phyloP scores from a whole-genome alignment of 352 stramenopile genomes.

The Globisporangium takayamanum region DNA sequence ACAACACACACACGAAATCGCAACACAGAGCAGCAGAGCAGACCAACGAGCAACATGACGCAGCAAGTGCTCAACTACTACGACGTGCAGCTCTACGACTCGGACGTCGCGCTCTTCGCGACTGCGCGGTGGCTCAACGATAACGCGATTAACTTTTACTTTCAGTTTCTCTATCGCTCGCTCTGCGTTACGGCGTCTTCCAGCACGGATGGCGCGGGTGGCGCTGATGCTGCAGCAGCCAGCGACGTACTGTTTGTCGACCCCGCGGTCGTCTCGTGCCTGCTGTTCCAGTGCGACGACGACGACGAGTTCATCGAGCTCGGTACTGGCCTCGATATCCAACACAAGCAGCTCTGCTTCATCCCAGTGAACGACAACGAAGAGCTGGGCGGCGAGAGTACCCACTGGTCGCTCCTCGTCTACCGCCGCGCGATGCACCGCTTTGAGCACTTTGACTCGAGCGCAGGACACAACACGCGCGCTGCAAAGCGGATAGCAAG shows the following conservation, averaged over 20 bases:
- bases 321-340: constrained; percentile 33
- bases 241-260: constrained; percentile 59
- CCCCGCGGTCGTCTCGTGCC: constrained; percentile 69
- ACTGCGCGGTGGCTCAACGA: constrained; percentile 73
- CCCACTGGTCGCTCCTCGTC: constrained; percentile 74
- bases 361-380: constrained; percentile 72
- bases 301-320: constrained; percentile 69
- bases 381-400: constrained; percentile 42
- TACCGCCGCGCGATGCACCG: constrained; percentile 18
- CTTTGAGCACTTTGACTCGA: constrained; percentile 76
- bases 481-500: constrained; percentile 33
- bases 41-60: constrained; percentile 16
- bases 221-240: background rate
- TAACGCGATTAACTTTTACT: constrained; percentile 81
- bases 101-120: constrained; percentile 67
- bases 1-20: background rate
- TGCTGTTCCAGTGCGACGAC: constrained; percentile 80
- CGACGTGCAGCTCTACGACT: constrained; percentile 77
- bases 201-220: too few species aligned
- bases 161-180: constrained; percentile 57
- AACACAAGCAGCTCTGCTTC: constrained; percentile 34
- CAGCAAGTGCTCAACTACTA: constrained; percentile 69
- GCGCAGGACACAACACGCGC: constrained; percentile 42
- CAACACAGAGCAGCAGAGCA: background rate
- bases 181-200: constrained; percentile 14